Evolutionary conservation across 306 rosid species (phyloP), one percentile per base, ranked within the genome.

Genomic region (Lathyrus oleraceus): DNA sequence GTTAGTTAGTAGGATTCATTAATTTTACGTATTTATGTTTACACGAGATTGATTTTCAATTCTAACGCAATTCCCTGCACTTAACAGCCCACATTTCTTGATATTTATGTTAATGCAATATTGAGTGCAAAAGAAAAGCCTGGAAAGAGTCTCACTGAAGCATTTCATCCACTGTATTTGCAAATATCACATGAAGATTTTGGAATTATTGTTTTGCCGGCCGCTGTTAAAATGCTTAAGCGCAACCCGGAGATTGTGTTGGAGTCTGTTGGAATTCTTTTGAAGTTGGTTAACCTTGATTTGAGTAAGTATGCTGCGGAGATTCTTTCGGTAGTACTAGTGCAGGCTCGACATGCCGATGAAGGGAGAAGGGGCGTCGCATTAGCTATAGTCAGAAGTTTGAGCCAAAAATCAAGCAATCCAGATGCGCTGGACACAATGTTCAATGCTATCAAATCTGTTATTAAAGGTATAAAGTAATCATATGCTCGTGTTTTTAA

Each of bases 201-300:
- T 67, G 95, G 86, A 74, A 82, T 64, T 76, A 56, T 75, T 21
- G 92, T 94, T 77, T 57, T 94, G 68, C 96, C 96, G 0, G 88
- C 96, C 19, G 79, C 97, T 77, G 74, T 94, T 65, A 94, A 94
- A 88, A 90, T 94, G 99, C 90, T 94, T 66, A 94, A 94, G 76
- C 91, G 99, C 53, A 94, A 91, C 82, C 99, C 99, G 7, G 99
- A 94, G 88, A 90, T 91, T 83, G 90, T 87, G 74, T 80, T 94
- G 89, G 99, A 94, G 77, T 86, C 97, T 5, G 87, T 88, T 82
- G 90, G 87, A 71, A 51, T 88, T 81, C 89, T 91, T 77, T 81
- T 90, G 85, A 78, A 81, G 65, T 87, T 91, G 10, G 92, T 94
- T 72, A 87, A 77, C 76, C 90, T 94, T 79, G 99, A 94, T 76